Evolutionary conservation across 441 rosid species (phyloP).

Genomic region (Gossypium davidsonii): DNA sequence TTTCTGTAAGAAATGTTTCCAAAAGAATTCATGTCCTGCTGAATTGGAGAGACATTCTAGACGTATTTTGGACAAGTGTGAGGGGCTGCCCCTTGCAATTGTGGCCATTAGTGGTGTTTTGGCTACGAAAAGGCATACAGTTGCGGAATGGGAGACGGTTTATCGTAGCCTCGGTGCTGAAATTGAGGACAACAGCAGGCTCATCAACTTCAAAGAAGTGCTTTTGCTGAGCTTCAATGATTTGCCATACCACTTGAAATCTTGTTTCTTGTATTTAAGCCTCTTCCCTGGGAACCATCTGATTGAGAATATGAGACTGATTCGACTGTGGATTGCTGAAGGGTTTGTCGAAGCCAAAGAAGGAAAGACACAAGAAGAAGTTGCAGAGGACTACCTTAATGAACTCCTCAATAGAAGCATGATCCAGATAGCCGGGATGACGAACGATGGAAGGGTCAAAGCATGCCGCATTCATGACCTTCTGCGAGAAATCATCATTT

Average conservation of each 20-base stretch:
- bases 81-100: conserved; percentile 40
- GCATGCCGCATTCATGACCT: conserved; percentile 27
- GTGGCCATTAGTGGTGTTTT: conserved; percentile 40
- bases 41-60: conserved; percentile 26
- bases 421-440: conserved; percentile 25
- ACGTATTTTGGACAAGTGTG: conserved; percentile 27
- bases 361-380: conserved; percentile 29
- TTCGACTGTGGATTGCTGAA: conserved; percentile 29
- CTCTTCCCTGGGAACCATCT: conserved; percentile 24
- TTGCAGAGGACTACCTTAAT: conserved; percentile 27
- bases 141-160: conserved; percentile 29
- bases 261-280: conserved; percentile 27
- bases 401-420: conserved; percentile 27
- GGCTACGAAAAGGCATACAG: conserved; percentile 23
- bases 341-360: conserved; percentile 23
- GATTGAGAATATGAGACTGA: conserved; percentile 16
- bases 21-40: conserved; percentile 25
- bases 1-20: conserved; percentile 34
- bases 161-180: conserved; percentile 17
- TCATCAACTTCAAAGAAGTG: conserved; percentile 22
- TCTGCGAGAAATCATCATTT: conserved; percentile 25
- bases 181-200: conserved; percentile 18
- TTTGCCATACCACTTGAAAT: conserved; percentile 27
- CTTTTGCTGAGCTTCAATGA: conserved; percentile 31
- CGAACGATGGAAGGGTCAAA: conserved; percentile 28